A percentile compares a stretch with the other conserved stretches of the same genome.
Evolutionary conservation across 371 early-diverging fungal genomes (phyloP).

Genomic region (Lichtheimia hyalospora): DNA sequence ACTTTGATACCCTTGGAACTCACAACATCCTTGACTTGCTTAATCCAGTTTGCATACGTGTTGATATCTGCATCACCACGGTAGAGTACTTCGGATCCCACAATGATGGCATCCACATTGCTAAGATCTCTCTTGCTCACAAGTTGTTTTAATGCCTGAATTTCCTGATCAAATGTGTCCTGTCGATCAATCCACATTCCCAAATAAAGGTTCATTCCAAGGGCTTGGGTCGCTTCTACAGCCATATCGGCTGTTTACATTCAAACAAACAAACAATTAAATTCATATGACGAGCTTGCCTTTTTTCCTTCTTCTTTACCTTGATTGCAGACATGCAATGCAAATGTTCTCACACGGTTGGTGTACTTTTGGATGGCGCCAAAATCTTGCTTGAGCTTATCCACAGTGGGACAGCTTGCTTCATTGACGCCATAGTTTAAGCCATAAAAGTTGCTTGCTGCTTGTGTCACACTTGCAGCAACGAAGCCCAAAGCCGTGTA

Average conservation of each 20-base stretch:
- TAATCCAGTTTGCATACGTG: constrained; percentile 35
- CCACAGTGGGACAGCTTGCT: constrained; percentile 51
- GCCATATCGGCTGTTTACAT: constrained; percentile 31
- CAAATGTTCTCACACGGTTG: constrained; percentile 56
- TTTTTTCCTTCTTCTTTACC: constrained; percentile 33
- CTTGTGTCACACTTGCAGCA: background rate
- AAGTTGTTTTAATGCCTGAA: constrained; percentile 43
- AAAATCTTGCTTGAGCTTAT: constrained; percentile 50
- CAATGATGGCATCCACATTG: constrained; percentile 55
- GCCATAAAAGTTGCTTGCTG: constrained; percentile 40
- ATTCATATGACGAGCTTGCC: background rate
- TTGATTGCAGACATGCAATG: constrained; percentile 54
- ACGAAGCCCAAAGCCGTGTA: background rate
- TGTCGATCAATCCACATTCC: constrained; percentile 65
- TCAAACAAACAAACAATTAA: background rate
- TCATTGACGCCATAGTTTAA: constrained; percentile 60
- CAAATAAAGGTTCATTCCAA: constrained; percentile 56
- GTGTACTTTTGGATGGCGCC: constrained; percentile 44
- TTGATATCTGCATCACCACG: constrained; percentile 49
- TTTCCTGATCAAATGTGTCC: constrained; percentile 48
- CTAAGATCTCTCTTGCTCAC: constrained; percentile 27
- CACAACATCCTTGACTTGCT: constrained; percentile 30
- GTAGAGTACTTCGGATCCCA: constrained; percentile 65
- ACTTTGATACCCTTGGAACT: constrained; percentile 34
- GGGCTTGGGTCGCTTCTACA: constrained; percentile 55